A percentile compares a stretch with the other conserved stretches of the same genome.
These are phyloP conservation scores for Anethum foeniculum DNA, from an alignment of 140 eudicot genomes.

Conservation along the genomic window DNA sequence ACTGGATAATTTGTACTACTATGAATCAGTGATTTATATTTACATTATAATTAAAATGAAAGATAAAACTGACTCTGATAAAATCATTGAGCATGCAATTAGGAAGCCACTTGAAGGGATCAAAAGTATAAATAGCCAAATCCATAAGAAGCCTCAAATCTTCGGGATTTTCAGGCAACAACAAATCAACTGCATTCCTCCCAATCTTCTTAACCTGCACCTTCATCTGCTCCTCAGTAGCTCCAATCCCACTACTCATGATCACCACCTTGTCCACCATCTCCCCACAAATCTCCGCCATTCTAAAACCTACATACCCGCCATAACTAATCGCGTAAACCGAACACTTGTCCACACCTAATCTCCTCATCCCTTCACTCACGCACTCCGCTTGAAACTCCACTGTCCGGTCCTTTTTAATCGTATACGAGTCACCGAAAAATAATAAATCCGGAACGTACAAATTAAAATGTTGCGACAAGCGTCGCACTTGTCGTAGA, in stretches of 20 bases:
- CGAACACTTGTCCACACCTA: slow-evolving; percentile 58
- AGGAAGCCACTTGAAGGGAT: slow-evolving; percentile 40
- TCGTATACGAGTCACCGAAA: slow-evolving; percentile 56
- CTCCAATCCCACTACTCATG: slow-evolving; percentile 55
- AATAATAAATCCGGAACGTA: slow-evolving; percentile 68
- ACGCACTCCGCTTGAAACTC: slow-evolving; percentile 63
- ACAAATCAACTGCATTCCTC: slow-evolving; percentile 33
- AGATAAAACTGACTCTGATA: slow-evolving; percentile 35
- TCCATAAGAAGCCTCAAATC: slow-evolving; percentile 31
- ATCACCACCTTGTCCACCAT: slow-evolving; percentile 66
- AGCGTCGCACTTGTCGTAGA: slow-evolving; percentile 28
- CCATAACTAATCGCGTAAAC: slow-evolving; percentile 63
- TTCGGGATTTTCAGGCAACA: slow-evolving; percentile 48
- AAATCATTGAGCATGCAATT: slow-evolving; percentile 45
- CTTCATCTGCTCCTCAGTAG: slow-evolving; percentile 36
- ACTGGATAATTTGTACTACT: no score
- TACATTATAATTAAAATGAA: not conserved
- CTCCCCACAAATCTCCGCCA: slow-evolving; percentile 58
- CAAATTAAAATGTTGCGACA: slow-evolving; percentile 45
- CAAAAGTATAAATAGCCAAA: slow-evolving; percentile 33
- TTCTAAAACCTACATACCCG: slow-evolving; percentile 61
- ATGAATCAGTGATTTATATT: no score
- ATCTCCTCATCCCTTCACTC: slow-evolving; percentile 35
- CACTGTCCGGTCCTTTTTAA: slow-evolving; percentile 36
- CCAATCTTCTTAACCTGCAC: slow-evolving; percentile 39